Base-by-base conservation (phyloP, 495 filamentous ascomycete genomes). In the Hyaloscypha bicolor region DNA sequence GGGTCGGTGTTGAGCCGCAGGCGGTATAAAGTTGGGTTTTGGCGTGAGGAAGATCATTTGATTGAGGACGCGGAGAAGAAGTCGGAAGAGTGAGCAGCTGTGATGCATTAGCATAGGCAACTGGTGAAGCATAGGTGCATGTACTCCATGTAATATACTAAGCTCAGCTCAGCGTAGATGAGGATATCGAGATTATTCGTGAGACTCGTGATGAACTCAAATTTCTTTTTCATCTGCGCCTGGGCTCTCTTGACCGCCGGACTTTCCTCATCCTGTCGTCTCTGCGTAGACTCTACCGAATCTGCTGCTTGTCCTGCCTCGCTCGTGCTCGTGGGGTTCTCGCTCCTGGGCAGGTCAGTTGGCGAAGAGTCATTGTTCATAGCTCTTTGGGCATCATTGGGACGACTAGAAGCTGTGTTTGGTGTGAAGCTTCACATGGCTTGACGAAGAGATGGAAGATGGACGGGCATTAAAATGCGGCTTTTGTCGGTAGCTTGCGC, bases 81-180 rank as follows among this genome's bases (percentile, higher is more conserved):
- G 85, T 35, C 88, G 85, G 66, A 90, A 76, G 66, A 95, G 85
- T 3, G 93, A 96, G 76, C 90, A 93, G 77, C 93, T 97, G 72
- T 30, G 51, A 29, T 21, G 9, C 55, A 37, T 57, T 39, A 35
- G 22, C 62, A 48, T 6, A 21, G 12, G 33, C 45, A 25, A 11
- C 25, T 55, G 8, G 16, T 61, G 8, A 9, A 21, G 11, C 35
- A 42, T 58, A 53, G 65, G 11, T 65, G 37, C 51, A 64, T 90
- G 71, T 80, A 96, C 93, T 97, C 93, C 86, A 96, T 90, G 76
- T 95, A 96, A 79, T 97, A 97, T 65, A 96, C 71, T 51, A 89
- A 85, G 48, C 90, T 91, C 37, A 96, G 80, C 79, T 96, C 86
- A 66, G 88, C 88, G 74, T 93, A 93, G 35, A 93, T 86, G n/a